phyloP scores from a whole-genome alignment of 805 yeast genomes.

The Kodamaea lidongshanica region DNA sequence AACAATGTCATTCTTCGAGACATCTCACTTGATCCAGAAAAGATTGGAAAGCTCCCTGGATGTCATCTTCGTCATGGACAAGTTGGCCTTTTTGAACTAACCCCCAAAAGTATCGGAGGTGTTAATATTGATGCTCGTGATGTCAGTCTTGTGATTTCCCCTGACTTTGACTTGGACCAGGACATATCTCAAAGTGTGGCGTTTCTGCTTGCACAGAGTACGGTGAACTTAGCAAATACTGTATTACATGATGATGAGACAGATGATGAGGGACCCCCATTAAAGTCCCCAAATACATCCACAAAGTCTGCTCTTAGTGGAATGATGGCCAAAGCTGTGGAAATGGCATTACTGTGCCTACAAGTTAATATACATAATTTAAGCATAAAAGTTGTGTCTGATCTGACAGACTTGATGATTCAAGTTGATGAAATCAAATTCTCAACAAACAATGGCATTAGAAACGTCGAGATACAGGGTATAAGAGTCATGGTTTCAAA shows the following conservation, averaged over 20 bases:
- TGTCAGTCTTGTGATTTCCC: slow-evolving; percentile 40
- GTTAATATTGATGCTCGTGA: slow-evolving; percentile 55
- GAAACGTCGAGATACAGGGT: slow-evolving; percentile 37
- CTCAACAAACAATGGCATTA: slow-evolving; percentile 42
- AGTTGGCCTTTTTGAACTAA: slow-evolving; percentile 48
- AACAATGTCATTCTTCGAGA: slow-evolving; percentile 47
- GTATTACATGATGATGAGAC: slow-evolving; percentile 25
- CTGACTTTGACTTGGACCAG: slow-evolving; percentile 26
- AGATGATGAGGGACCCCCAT: slow-evolving; percentile 5
- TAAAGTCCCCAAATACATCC: slow-evolving; percentile 7
- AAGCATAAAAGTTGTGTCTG: slow-evolving; percentile 44
- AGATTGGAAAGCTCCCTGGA: slow-evolving; percentile 58
- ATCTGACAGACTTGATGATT: slow-evolving; percentile 31
- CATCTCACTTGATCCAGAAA: slow-evolving; percentile 67
- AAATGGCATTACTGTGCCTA: slow-evolving; percentile 58
- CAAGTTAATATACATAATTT: slow-evolving; percentile 45
- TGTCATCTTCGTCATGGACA: slow-evolving; percentile 56
- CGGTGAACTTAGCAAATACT: slow-evolving; percentile 66
- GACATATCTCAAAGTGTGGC: slow-evolving; percentile 28
- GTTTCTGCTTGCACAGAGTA: slow-evolving; percentile 62
- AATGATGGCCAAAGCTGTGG: slow-evolving; percentile 60
- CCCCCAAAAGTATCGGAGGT: slow-evolving; percentile 39
- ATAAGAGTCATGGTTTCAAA: slow-evolving; percentile 31
- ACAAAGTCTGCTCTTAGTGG: slow-evolving; percentile 41
- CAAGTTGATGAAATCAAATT: slow-evolving; percentile 25